Evolutionary conservation across 1,139 yeast species (phyloP).

Genomic region (Taphrina communis): DNA sequence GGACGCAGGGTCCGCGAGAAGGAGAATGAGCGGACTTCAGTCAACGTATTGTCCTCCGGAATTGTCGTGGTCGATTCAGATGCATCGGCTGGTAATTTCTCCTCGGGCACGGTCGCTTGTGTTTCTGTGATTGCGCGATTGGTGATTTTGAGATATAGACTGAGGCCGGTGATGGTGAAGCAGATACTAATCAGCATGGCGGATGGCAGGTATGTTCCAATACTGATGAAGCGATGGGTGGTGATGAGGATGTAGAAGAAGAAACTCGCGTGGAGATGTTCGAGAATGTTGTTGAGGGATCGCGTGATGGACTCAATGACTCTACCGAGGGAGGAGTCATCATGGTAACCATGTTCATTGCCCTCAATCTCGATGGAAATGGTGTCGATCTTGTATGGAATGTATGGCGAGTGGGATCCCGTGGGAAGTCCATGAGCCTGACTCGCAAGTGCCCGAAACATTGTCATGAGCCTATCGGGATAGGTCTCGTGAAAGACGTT

Average conservation of each 20-base stretch:
- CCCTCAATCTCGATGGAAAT: slow-evolving; percentile 76
- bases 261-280: slow-evolving; percentile 95
- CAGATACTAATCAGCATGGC: slow-evolving; percentile 75
- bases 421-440: slow-evolving; percentile 65
- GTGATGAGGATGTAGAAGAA: slow-evolving; percentile 86
- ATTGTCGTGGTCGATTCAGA: slow-evolving; percentile 1
- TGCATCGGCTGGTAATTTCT: background rate
- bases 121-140: background rate
- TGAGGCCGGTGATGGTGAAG: slow-evolving; percentile 73
- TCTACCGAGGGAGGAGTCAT: slow-evolving; percentile 91
- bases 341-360: slow-evolving; percentile 54
- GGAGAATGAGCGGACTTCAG: background rate
- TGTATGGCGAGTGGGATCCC: slow-evolving; percentile 41
- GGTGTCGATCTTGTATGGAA: slow-evolving; percentile 66
- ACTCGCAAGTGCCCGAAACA: slow-evolving; percentile 68
- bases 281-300: slow-evolving; percentile 87
- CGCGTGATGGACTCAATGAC: slow-evolving; percentile 84
- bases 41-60: slow-evolving; percentile 21
- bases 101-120: background rate
- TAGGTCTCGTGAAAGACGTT: slow-evolving; percentile 57
- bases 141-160: slow-evolving; percentile 47
- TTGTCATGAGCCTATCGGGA: slow-evolving; percentile 59
- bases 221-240: slow-evolving; percentile 82
- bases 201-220: slow-evolving; percentile 90
- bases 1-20: slow-evolving; percentile 17